Evolutionary conservation across 129 eudicot genomes (phyloP), one percentile per base, ranked within the genome.

Genomic region (Cynara cardunculus): DNA sequence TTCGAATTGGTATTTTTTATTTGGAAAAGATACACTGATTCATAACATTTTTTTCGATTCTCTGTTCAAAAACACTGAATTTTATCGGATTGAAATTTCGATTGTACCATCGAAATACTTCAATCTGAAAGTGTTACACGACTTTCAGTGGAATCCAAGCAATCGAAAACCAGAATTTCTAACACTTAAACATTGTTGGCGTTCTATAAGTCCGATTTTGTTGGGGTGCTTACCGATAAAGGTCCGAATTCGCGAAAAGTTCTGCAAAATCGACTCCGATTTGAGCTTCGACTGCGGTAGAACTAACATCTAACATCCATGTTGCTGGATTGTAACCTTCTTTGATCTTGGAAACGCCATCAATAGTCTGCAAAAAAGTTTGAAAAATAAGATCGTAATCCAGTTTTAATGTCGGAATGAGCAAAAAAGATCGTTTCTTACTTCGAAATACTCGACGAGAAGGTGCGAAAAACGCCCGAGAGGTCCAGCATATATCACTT

Each of bases 291-390:
- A 87, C 83, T 14, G 90, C 73, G 18, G 85, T 66, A 64, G 93
- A 76, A 76, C 86, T 89, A 83, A 88, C 90, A 11, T 92, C 97
- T 31, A 92, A 72, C 97, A 92, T 92, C 97, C 97, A 92, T 59
- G 97, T 92, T 41, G 95, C 95, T 14, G 97, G 97, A 80, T 92
- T 92, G 72, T 83, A 78, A 18, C 95, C 97, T 21, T 92, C 86
- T 86, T 76, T 89, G 74, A 92, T 92, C 84, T 88, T 87, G 8
- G 92, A 78, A 69, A 92, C 94, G 62, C 97, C 97, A 5, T 81
- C 83, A 80, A 92, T 59, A 11, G 90, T 79, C 97, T 91, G 78
- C 4, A 77, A 74, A 22, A 35, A 13, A 1, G 4, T 25, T 34
- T 10, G 62, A 39, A 24, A 72, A 25, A 35, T 39, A 39, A 65